These are phyloP conservation scores for Trichoderma koningiopsis DNA, from an alignment of 2,329 filamentous ascomycete species.

Conservation along the genomic window DNA sequence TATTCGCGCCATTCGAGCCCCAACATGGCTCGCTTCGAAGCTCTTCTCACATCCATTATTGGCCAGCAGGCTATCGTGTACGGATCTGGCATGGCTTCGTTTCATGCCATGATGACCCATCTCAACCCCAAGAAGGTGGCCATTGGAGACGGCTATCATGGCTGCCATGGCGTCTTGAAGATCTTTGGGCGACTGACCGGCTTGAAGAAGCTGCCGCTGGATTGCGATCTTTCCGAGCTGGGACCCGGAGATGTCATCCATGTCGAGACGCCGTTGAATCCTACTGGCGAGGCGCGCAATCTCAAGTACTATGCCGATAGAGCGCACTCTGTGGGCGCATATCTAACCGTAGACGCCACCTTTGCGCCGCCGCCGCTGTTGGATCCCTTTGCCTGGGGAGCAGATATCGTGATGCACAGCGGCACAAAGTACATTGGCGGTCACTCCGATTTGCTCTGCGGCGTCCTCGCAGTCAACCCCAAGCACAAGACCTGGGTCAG, in stretches of 20 bases:
- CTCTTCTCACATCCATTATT: constrained; percentile 74
- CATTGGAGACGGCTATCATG: constrained; percentile 87
- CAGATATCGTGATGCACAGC: constrained; percentile 86
- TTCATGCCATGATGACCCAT: constrained; percentile 83
- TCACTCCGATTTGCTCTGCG: constrained; percentile 90
- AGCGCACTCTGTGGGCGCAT: constrained; percentile 72
- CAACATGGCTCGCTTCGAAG: constrained; percentile 82
- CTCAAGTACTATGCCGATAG: constrained; percentile 71
- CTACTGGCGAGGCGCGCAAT: constrained; percentile 77
- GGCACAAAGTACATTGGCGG: constrained; percentile 97
- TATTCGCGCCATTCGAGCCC: constrained; percentile 83
- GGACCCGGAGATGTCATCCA: constrained; percentile 81
- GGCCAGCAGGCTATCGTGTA: constrained; percentile 74
- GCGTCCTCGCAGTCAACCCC: constrained; percentile 70
- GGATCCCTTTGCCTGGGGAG: constrained; percentile 80
- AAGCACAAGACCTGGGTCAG: constrained; percentile 58
- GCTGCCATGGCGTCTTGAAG: constrained; percentile 81
- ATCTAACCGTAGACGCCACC: constrained; percentile 83
- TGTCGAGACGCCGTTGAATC: constrained; percentile 92
- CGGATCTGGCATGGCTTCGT: constrained; percentile 80
- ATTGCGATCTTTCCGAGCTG: constrained; percentile 66
- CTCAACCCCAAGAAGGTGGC: constrained; percentile 81
- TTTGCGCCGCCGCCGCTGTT: constrained; percentile 89
- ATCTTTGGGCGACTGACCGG: constrained; percentile 76
- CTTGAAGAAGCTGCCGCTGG: constrained; percentile 70